Percentiles rank a stretch among this genome's conserved stretches.
Conservation (phyloP, 805 yeast species). For the Wickerhamomyces pijperi region DNA sequence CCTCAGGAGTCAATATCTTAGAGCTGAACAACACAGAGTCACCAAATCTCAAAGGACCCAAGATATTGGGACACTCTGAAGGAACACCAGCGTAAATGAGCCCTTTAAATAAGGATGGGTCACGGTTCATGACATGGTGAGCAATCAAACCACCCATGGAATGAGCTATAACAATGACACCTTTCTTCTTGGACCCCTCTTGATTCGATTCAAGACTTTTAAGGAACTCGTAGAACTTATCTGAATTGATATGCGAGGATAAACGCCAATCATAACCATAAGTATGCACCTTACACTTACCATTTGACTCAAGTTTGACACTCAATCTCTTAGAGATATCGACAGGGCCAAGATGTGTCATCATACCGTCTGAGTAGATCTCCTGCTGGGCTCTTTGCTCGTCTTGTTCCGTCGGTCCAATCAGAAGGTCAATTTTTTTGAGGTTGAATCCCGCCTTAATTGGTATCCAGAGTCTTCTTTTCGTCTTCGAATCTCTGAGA, state of each 20-base stretch:
- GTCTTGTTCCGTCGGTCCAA: slow-evolving; percentile 67
- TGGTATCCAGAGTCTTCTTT: slow-evolving; percentile 77
- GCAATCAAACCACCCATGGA: slow-evolving; percentile 92
- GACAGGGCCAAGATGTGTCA: slow-evolving; percentile 82
- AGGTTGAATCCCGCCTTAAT: slow-evolving; percentile 73
- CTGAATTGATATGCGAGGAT: slow-evolving; percentile 44
- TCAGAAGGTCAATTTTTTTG: slow-evolving; percentile 51
- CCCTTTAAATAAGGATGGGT: slow-evolving; percentile 63
- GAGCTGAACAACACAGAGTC: slow-evolving; percentile 71
- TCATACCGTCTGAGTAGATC: slow-evolving; percentile 64
- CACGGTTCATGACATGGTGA: slow-evolving; percentile 62
- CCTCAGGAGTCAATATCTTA: slow-evolving; percentile 66
- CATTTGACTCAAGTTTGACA: slow-evolving; percentile 38
- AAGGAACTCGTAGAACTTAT: slow-evolving; percentile 38
- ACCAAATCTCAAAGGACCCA: slow-evolving; percentile 79
- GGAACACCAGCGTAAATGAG: slow-evolving; percentile 79
- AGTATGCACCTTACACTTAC: slow-evolving; percentile 50
- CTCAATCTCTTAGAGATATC: slow-evolving; percentile 61
- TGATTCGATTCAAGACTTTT: slow-evolving; percentile 28
- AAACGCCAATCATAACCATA: slow-evolving; percentile 93
- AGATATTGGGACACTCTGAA: slow-evolving; percentile 69
- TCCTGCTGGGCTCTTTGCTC: slow-evolving; percentile 42
- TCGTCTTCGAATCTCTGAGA: slow-evolving; percentile 52
- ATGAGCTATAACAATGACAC: slow-evolving; percentile 69
- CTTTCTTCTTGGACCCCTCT: slow-evolving; percentile 34